Conservation (phyloP, 2,329 filamentous ascomycete species). For the Arthrinium puccinioides region DNA sequence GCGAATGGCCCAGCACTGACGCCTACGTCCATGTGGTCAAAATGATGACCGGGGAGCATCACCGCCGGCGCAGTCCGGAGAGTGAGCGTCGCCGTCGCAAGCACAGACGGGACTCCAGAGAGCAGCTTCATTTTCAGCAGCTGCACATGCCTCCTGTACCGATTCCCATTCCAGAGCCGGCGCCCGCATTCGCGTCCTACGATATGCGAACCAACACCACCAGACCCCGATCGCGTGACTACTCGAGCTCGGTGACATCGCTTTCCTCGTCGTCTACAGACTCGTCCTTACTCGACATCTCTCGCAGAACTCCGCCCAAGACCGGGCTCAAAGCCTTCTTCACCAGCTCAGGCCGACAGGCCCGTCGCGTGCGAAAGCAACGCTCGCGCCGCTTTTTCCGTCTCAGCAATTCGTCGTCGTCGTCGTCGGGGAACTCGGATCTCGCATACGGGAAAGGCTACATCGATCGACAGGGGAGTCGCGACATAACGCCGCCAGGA, state of each 20-base stretch:
- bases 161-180: too few species aligned
- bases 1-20: background rate
- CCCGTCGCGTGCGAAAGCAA: slow-evolving; percentile 33
- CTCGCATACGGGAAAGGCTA: slow-evolving; percentile 60
- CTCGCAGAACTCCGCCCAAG: slow-evolving; percentile 40
- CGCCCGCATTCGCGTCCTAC: too few species aligned
- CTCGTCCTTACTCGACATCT: slow-evolving; percentile 60
- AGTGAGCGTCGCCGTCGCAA: slow-evolving; percentile 45
- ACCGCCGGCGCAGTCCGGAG: slow-evolving; percentile 49
- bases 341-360: slow-evolving; percentile 44
- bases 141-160: slow-evolving; percentile 13
- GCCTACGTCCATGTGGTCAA: slow-evolving; percentile 15
- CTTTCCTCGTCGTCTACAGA: slow-evolving; percentile 45
- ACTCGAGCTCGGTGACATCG: slow-evolving; percentile 20
- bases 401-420: slow-evolving; percentile 58
- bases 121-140: slow-evolving; percentile 23
- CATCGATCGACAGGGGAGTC: slow-evolving; percentile 27
- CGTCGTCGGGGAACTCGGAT: slow-evolving; percentile 61
- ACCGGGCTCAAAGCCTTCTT: slow-evolving; percentile 58
- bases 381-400: slow-evolving; percentile 43
- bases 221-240: slow-evolving; percentile 16
- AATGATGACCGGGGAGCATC: slow-evolving; percentile 43
- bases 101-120: slow-evolving; percentile 32
- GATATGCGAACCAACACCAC: slow-evolving; percentile 17
- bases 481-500: slow-evolving; percentile 20